Evolutionary conservation across 2,329 filamentous ascomycete species (phyloP).

Genomic region (Xylariaceae sp.): DNA sequence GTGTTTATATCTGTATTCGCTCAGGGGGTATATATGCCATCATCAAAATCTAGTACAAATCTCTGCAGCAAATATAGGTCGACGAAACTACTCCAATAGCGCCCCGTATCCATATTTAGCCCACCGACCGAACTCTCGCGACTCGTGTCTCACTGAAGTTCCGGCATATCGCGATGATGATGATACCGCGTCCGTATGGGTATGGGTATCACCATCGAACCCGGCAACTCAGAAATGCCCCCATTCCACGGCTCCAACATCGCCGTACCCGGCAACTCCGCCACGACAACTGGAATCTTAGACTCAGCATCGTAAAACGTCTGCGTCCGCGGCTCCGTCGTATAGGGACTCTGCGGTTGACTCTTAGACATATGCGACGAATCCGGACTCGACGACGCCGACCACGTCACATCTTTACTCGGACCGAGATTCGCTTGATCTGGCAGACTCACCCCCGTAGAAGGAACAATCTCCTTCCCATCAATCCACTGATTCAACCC

Average conservation of each 20-base stretch:
- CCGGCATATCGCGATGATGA: not conserved
- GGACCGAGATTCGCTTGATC: not conserved
- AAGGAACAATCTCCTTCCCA: conserved; percentile 6
- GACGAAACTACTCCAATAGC: too few relatives aligned
- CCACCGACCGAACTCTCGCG: not conserved
- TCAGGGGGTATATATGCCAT: too few relatives aligned
- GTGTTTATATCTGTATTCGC: too few relatives aligned
- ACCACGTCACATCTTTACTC: conserved; percentile 1
- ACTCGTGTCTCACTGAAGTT: conserved; percentile 7
- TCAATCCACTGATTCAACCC: conserved; percentile 15
- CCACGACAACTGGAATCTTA: conserved; percentile 4
- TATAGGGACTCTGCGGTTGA: conserved; percentile 9
- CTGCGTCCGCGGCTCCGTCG: conserved; percentile 11
- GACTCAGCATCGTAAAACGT: conserved; percentile 7
- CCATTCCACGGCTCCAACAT: conserved; percentile 18
- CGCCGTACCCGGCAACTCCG: conserved; percentile 16
- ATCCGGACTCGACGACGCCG: conserved; percentile 3
- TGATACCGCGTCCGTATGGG: conserved; percentile 2
- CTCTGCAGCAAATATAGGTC: too few relatives aligned
- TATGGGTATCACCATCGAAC: not conserved
- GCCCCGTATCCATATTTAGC: not conserved
- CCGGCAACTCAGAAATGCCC: conserved; percentile 17
- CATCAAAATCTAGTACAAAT: too few relatives aligned
- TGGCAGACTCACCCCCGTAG: not conserved
- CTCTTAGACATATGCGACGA: conserved; percentile 5